Evolutionary conservation across 176 grass and related monocot genomes (phyloP).

Genomic region (Stipa capillata): DNA sequence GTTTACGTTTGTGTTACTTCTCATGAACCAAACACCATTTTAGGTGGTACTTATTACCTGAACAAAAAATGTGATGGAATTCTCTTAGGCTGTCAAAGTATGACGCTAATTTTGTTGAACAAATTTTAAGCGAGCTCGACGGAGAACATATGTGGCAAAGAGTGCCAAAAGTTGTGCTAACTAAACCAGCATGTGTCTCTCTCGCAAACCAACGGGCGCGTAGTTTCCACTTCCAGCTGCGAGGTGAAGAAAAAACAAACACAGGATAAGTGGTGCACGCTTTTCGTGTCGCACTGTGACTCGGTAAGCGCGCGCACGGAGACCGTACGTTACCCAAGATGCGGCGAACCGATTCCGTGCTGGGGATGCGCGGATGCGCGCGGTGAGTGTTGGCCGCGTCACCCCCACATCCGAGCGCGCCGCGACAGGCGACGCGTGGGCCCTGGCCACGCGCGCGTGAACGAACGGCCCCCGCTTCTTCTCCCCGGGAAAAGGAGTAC

Average conservation of each 20-base stretch:
- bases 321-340: neutral
- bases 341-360: slow-evolving; percentile 59
- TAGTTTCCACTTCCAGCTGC: neutral
- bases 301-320: neutral
- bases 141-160: too few species aligned
- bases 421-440: slow-evolving; percentile 35
- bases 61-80: too few species aligned
- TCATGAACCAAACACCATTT: too few species aligned
- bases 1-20: too few species aligned
- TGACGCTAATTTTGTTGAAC: too few species aligned
- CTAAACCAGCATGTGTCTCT: too few species aligned
- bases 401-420: slow-evolving; percentile 9
- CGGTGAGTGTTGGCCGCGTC: slow-evolving; percentile 33
- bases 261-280: neutral
- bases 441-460: neutral
- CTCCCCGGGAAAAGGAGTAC: too few species aligned
- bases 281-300: neutral
- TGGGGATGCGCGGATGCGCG: neutral
- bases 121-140: too few species aligned
- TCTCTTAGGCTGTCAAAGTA: too few species aligned
- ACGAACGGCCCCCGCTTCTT: slow-evolving; percentile 34
- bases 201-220: neutral
- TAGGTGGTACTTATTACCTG: too few species aligned
- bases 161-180: too few species aligned
- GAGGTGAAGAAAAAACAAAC: neutral